These are phyloP conservation scores for Ajuga chamaepitys DNA, from an alignment of 257 asterid genomes.

Conservation along the genomic window DNA sequence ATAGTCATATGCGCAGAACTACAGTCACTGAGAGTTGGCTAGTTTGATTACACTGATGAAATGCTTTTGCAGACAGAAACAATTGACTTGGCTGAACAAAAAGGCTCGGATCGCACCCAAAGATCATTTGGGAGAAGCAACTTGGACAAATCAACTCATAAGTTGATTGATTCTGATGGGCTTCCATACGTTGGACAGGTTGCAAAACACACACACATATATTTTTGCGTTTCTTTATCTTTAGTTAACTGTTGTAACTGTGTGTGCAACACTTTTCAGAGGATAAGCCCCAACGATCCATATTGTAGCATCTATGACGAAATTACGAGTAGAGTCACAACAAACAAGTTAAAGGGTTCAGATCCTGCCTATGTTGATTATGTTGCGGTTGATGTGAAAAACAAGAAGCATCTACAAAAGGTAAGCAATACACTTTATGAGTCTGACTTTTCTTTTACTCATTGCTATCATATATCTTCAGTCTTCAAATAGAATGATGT, in stretches of 20 bases:
- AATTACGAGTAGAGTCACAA: constrained; percentile 33
- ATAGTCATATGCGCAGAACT: background rate
- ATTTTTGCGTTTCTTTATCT: background rate
- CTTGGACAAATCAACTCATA: constrained; percentile 49
- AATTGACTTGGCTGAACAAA: constrained; percentile 66
- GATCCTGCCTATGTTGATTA: constrained; percentile 76
- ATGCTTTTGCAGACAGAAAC: constrained; percentile 73
- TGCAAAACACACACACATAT: background rate
- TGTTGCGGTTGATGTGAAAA: constrained; percentile 79
- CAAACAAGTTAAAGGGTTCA: constrained; percentile 54
- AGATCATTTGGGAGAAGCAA: constrained; percentile 70
- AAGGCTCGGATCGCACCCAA: constrained; percentile 33
- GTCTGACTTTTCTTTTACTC: background rate
- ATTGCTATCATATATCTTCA: background rate
- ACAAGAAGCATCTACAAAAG: constrained; percentile 56
- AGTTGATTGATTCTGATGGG: constrained; percentile 79
- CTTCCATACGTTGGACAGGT: constrained; percentile 98
- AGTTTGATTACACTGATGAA: constrained; percentile 4
- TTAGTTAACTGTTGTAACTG: background rate
- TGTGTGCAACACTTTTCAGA: constrained; percentile 40
- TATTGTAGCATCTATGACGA: constrained; percentile 62
- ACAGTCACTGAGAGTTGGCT: background rate
- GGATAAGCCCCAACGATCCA: constrained; percentile 57
- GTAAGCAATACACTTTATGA: constrained; percentile 29
- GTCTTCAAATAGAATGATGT: background rate